Evolutionary conservation across 139 green algal genomes (phyloP).

Genomic region (Astrephomene gubernaculifera): DNA sequence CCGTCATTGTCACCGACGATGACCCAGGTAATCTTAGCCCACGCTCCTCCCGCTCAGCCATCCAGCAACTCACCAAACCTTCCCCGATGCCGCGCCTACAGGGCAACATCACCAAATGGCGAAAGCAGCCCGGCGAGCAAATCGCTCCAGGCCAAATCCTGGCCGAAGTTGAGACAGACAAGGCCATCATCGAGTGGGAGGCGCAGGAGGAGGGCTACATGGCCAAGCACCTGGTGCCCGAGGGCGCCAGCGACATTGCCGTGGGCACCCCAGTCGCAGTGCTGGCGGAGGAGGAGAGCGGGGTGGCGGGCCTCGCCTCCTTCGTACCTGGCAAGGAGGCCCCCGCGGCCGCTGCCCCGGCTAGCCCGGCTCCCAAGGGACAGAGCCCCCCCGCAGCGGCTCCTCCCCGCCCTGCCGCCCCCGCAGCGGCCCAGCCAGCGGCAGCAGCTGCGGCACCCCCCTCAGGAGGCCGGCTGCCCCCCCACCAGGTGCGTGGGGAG

Average conservation of each 20-base stretch:
- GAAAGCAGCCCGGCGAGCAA: conserved; percentile 74
- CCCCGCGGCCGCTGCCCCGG: conserved; percentile 6
- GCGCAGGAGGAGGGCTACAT: conserved; percentile 80
- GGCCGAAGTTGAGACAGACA: conserved; percentile 96
- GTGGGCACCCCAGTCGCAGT: conserved; percentile 75
- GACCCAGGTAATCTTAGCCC: conserved; percentile 73
- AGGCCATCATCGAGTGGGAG: conserved; percentile 87
- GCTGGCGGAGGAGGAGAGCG: conserved; percentile 83
- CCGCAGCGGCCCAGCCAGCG: not conserved
- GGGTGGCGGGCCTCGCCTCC: conserved; percentile 76
- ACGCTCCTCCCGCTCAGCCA: too few relatives aligned
- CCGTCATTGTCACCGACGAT: conserved; percentile 95
- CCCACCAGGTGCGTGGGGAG: conserved; percentile 1
- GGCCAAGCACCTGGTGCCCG: conserved; percentile 69
- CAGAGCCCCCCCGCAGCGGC: not conserved
- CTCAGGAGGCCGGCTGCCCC: not conserved
- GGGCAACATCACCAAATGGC: conserved; percentile 93
- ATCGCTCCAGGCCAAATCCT: conserved; percentile 69
- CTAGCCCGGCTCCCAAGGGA: too few relatives aligned
- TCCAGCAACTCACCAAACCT: too few relatives aligned
- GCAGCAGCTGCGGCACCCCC: not conserved
- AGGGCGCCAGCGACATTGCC: conserved; percentile 68
- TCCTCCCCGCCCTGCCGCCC: not conserved
- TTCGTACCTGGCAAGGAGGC: not conserved
- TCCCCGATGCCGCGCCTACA: too few relatives aligned